Evolutionary conservation across 2,329 filamentous ascomycete genomes (phyloP).

Genomic region (Tolypocladium paradoxum): DNA sequence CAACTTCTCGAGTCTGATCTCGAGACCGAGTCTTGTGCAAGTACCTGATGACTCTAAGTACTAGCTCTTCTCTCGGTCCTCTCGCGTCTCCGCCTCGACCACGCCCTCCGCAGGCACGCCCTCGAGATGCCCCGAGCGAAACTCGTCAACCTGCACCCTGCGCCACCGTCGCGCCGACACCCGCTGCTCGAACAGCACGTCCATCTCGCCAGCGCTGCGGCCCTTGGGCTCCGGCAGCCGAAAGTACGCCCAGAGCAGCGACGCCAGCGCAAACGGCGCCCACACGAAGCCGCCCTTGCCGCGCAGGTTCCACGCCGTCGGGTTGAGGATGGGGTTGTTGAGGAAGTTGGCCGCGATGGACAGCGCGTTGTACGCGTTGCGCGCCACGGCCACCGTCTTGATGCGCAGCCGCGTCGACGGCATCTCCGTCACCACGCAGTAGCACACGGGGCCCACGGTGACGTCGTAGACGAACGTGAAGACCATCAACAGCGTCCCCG

Average conservation of each 20-base stretch:
- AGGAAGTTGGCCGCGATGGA: slow-evolving; percentile 4
- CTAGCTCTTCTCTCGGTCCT: no score
- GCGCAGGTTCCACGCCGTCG: slow-evolving; percentile 8
- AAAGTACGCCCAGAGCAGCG: slow-evolving; percentile 31
- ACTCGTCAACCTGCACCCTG: no score
- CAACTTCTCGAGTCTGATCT: no score
- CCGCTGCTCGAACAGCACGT: slow-evolving; percentile 17
- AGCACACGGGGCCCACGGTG: slow-evolving; percentile 72
- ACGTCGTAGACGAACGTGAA: slow-evolving; percentile 64
- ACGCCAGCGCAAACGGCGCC: slow-evolving; percentile 20
- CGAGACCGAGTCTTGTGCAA: no score
- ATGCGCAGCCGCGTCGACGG: slow-evolving; percentile 67
- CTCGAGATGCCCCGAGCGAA: no score
- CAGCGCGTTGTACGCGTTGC: slow-evolving; percentile 25
- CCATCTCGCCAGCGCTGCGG: slow-evolving; percentile 17
- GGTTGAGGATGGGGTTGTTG: slow-evolving; percentile 8
- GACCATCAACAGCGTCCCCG: slow-evolving; percentile 67
- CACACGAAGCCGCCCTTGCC: slow-evolving; percentile 13
- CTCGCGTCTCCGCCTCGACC: no score
- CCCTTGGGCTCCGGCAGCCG: slow-evolving; percentile 26
- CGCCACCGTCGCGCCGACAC: slow-evolving; percentile 15
- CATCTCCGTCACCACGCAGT: slow-evolving; percentile 69
- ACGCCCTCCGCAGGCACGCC: no score
- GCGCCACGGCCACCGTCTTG: slow-evolving; percentile 73
- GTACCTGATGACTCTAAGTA: no score